Evolutionary conservation across 192 early-diverging fungal species (phyloP).

Genomic region (Pilaira anomala): DNA sequence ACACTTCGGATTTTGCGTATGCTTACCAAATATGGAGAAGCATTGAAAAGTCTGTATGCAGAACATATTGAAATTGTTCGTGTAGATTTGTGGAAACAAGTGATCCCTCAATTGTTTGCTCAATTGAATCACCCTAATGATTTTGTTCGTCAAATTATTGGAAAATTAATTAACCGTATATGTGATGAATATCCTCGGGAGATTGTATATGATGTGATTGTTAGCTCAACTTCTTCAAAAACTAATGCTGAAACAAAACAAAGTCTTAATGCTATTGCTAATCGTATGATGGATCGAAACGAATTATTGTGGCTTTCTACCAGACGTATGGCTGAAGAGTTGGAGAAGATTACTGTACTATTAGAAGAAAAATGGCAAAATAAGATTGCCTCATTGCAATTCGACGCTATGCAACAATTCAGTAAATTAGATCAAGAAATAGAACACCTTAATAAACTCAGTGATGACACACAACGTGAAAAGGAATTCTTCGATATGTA

Average conservation of each 20-base stretch:
- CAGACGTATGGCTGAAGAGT: conserved; percentile 53
- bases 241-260: conserved; percentile 38
- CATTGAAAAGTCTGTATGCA: conserved; percentile 44
- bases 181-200: conserved; percentile 57
- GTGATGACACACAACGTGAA: conserved; percentile 39
- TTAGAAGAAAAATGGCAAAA: conserved; percentile 85
- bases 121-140: conserved; percentile 62
- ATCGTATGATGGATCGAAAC: conserved; percentile 37
- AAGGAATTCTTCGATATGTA: conserved; percentile 52
- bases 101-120: conserved; percentile 77
- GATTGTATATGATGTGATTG: conserved; percentile 64
- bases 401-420: conserved; percentile 53
- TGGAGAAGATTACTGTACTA: conserved; percentile 69
- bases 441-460: conserved; percentile 41
- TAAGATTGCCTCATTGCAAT: conserved; percentile 55
- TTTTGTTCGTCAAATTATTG: conserved; percentile 50
- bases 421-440: conserved; percentile 57
- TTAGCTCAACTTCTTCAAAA: conserved; percentile 48
- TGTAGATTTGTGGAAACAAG: conserved; percentile 55
- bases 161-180: conserved; percentile 58
- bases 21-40: conserved; percentile 57
- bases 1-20: conserved; percentile 62
- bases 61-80: conserved; percentile 39
- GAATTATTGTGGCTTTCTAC: conserved; percentile 51
- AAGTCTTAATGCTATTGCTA: conserved; percentile 37